Evolutionary conservation across 1,284 basidiomycete genomes (phyloP).

Genomic region (Austroboletus sp.): DNA sequence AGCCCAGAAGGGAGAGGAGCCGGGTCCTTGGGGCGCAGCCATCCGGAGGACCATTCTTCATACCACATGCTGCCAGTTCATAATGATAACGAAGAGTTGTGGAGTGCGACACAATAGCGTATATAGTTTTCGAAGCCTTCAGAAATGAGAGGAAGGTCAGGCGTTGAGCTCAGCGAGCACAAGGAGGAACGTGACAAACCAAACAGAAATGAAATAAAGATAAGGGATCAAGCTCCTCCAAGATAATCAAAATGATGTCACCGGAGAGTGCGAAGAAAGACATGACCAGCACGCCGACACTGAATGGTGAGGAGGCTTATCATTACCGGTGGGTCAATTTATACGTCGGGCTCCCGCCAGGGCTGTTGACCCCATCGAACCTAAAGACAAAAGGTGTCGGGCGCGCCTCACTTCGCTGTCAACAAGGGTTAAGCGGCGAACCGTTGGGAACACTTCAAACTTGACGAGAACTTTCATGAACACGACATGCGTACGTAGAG

Average conservation of each 20-base stretch:
- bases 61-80: constrained; percentile 49
- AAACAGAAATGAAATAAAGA: constrained; percentile 48
- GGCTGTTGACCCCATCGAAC: constrained; percentile 21
- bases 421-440: constrained; percentile 31
- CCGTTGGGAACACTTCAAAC: constrained; percentile 26
- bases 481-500: constrained; percentile 26
- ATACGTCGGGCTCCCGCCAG: constrained; percentile 28
- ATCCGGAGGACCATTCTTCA: constrained; percentile 46
- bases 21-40: constrained; percentile 37
- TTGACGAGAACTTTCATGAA: constrained; percentile 25
- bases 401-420: constrained; percentile 28
- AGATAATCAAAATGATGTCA: constrained; percentile 48
- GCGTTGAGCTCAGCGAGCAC: neutral
- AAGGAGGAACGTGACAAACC: constrained; percentile 28
- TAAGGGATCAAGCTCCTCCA: constrained; percentile 48
- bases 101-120: constrained; percentile 40
- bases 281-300: constrained; percentile 34
- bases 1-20: constrained; percentile 43
- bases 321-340: constrained; percentile 20
- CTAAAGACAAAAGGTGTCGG: constrained; percentile 33
- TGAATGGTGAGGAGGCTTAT: constrained; percentile 12
- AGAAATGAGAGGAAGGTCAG: constrained; percentile 1
- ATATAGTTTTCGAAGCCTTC: constrained; percentile 45
- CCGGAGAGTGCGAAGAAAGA: constrained; percentile 44
- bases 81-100: constrained; percentile 48